phyloP scores from a whole-genome alignment of 768 basidiomycete species.

The Auriscalpium orientale region DNA sequence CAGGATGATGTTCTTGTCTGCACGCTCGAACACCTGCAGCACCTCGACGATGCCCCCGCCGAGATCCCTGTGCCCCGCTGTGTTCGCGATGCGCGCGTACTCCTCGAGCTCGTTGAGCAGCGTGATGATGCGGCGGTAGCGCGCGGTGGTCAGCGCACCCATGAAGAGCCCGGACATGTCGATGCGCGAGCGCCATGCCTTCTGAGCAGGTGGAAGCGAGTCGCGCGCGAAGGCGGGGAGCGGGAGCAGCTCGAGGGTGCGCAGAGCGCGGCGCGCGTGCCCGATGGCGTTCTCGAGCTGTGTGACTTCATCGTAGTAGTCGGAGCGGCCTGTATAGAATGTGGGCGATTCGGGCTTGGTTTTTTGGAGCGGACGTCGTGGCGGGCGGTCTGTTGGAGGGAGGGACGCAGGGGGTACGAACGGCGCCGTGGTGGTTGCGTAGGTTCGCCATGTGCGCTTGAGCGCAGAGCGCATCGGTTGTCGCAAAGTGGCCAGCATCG shows the following conservation, averaged over 20 bases:
- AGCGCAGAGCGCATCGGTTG: constrained; percentile 1
- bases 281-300: constrained; percentile 59
- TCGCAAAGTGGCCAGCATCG: not conserved
- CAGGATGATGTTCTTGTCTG: constrained; percentile 46
- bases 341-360: constrained; percentile 56
- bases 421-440: constrained; percentile 17
- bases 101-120: constrained; percentile 63
- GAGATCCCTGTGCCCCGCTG: constrained; percentile 52
- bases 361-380: constrained; percentile 6
- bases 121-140: constrained; percentile 57
- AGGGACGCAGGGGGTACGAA: constrained; percentile 26
- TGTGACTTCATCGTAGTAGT: constrained; percentile 65
- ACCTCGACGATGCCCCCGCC: constrained; percentile 42
- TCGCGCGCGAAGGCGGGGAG: constrained; percentile 64
- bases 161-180: constrained; percentile 54
- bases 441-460: not conserved
- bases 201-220: constrained; percentile 47
- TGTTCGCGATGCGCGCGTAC: constrained; percentile 49
- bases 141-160: constrained; percentile 54
- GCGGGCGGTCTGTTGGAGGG: constrained; percentile 8
- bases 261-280: constrained; percentile 51
- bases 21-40: constrained; percentile 54
- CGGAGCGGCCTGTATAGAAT: constrained; percentile 77
- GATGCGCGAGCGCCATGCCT: constrained; percentile 61
- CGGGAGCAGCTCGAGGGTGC: constrained; percentile 62